Conservation (phyloP, 2,329 filamentous ascomycete genomes). For the Talaromyces sp. region DNA sequence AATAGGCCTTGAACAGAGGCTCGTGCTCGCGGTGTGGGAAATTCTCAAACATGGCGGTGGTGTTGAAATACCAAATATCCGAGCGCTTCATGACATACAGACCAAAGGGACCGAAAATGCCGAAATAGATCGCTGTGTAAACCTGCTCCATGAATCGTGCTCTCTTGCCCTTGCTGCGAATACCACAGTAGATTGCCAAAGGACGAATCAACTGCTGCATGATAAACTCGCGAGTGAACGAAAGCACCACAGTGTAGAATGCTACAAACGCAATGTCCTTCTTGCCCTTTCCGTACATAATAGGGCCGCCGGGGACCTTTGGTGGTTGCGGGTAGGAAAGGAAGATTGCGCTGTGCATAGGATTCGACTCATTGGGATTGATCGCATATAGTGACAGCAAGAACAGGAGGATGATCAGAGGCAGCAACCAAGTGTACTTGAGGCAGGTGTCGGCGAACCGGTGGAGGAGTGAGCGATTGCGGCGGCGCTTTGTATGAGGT, state of each 20-base stretch:
- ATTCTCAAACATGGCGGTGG: constrained; percentile 81
- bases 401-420: constrained; percentile 67
- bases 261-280: constrained; percentile 84
- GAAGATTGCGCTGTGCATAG: constrained; percentile 79
- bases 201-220: constrained; percentile 89
- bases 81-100: constrained; percentile 88
- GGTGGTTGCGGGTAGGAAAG: constrained; percentile 78
- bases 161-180: constrained; percentile 75
- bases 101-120: constrained; percentile 76
- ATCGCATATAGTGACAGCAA: constrained; percentile 71
- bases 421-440: constrained; percentile 65
- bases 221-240: constrained; percentile 92
- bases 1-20: constrained; percentile 88
- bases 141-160: constrained; percentile 93
- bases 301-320: constrained; percentile 49
- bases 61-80: constrained; percentile 97
- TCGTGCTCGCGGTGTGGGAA: constrained; percentile 85
- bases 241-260: constrained; percentile 88
- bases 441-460: constrained; percentile 47
- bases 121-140: constrained; percentile 92
- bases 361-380: constrained; percentile 77
- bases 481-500: constrained; percentile 48
- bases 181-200: constrained; percentile 68
- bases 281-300: constrained; percentile 84
- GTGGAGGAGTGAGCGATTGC: constrained; percentile 45